Percentiles rank a stretch among this genome's conserved stretches.
Conservation (phyloP, 2,329 filamentous ascomycete genomes). For the Sporothrix variecibatus region DNA sequence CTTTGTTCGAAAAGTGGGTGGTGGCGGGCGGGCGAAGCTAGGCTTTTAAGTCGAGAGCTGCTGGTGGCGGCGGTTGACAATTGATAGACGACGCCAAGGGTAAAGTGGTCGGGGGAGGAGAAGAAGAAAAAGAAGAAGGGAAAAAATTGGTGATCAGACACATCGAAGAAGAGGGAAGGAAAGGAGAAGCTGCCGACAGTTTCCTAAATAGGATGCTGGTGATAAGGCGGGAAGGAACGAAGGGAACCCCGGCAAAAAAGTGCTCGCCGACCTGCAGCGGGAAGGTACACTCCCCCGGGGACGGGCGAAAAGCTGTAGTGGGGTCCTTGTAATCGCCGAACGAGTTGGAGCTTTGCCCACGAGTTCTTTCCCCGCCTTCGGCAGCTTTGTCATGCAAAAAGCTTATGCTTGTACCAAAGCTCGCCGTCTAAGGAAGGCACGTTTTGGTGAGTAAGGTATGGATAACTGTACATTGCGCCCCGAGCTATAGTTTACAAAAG, state of each 20-base stretch:
- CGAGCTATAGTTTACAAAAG: not conserved
- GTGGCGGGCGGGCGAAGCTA: not conserved
- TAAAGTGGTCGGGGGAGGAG: not conserved
- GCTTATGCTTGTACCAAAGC: not conserved
- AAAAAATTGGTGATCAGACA: not conserved
- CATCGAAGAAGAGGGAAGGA: not conserved
- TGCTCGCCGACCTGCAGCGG: slow-evolving; percentile 11
- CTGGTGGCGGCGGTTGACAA: not conserved
- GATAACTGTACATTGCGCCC: not conserved
- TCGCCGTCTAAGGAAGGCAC: not conserved
- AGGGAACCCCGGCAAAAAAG: not conserved
- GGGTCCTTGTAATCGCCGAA: slow-evolving; percentile 1
- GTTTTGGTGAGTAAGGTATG: not conserved
- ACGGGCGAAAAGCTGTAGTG: not conserved
- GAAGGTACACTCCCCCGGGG: not conserved
- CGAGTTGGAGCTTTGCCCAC: not conserved
- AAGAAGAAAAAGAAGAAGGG: not conserved
- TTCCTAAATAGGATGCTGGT: slow-evolving; percentile 2
- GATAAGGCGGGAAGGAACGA: not conserved
- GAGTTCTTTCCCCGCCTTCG: not conserved
- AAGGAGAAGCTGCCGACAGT: not conserved
- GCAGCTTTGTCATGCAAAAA: not conserved
- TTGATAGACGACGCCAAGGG: not conserved
- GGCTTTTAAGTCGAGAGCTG: not conserved
- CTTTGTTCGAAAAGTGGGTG: not conserved